Evolutionary conservation across 1,139 yeast species (phyloP).

Genomic region (Kazachstania sp.): DNA sequence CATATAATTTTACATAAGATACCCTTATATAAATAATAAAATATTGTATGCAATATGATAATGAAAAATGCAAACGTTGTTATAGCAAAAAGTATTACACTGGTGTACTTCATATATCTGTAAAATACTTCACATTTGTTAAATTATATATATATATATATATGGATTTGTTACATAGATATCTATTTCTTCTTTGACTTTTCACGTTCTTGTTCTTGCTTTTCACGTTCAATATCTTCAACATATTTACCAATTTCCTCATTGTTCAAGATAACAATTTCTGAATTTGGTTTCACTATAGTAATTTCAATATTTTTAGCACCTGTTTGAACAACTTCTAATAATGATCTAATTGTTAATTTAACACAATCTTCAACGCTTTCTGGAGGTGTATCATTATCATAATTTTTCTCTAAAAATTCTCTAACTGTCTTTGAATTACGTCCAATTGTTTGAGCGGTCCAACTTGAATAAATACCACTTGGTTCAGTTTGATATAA

Average conservation of each 20-base stretch:
- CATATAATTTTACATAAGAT: too few relatives aligned
- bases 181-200: constrained; percentile 47
- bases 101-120: too few relatives aligned
- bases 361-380: constrained; percentile 68
- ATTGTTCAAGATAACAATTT: constrained; percentile 48
- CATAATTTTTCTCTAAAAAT: constrained; percentile 82
- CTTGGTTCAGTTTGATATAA: constrained; percentile 95
- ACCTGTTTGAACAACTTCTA: constrained; percentile 97
- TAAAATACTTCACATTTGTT: background rate
- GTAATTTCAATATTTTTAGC: constrained; percentile 93
- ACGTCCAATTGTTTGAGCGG: constrained; percentile 95
- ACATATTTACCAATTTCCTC: constrained; percentile 75
- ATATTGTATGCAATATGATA: background rate
- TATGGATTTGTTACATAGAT: background rate
- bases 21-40: background rate
- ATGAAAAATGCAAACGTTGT: background rate
- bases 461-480: constrained; percentile 98
- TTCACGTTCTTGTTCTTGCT: constrained; percentile 67
- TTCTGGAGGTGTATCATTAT: constrained; percentile 46
- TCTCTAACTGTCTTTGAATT: constrained; percentile 93
- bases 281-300: constrained; percentile 61
- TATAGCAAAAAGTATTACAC: too few relatives aligned
- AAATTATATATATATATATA: background rate
- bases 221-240: constrained; percentile 80
- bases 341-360: constrained; percentile 74